These are phyloP conservation scores for Plenodomus lindquistii DNA, from an alignment of 2,329 filamentous ascomycete genomes.

Conservation along the genomic window DNA sequence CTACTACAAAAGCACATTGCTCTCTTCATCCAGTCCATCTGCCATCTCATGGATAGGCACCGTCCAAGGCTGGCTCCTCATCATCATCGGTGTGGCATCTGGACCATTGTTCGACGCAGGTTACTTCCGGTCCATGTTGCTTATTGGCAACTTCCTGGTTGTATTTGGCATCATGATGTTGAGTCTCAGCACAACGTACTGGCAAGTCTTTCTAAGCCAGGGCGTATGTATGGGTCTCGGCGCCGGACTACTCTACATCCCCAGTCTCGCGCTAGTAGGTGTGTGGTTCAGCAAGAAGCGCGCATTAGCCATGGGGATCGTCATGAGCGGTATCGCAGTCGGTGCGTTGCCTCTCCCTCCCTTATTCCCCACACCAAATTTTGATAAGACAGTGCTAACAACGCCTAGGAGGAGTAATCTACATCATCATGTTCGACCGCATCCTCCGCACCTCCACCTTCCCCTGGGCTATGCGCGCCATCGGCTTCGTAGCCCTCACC, in stretches of 20 bases:
- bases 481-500: slow-evolving; percentile 40
- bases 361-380: neutral
- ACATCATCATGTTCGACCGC: slow-evolving; percentile 43
- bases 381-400: neutral
- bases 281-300: slow-evolving; percentile 42
- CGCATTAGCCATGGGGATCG: slow-evolving; percentile 40
- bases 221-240: slow-evolving; percentile 54
- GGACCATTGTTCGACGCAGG: slow-evolving; percentile 54
- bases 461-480: slow-evolving; percentile 41
- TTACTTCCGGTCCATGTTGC: slow-evolving; percentile 51
- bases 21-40: slow-evolving; percentile 39
- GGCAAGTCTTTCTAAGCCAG: slow-evolving; percentile 59
- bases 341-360: slow-evolving; percentile 23
- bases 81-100: slow-evolving; percentile 56
- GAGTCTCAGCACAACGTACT: slow-evolving; percentile 58
- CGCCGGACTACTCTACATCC: slow-evolving; percentile 43
- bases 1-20: slow-evolving; percentile 50
- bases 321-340: slow-evolving; percentile 46
- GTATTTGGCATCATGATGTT: slow-evolving; percentile 68
- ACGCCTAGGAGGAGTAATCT: slow-evolving; percentile 38
- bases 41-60: slow-evolving; percentile 54
- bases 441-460: slow-evolving; percentile 34
- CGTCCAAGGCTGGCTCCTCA: slow-evolving; percentile 53
- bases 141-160: slow-evolving; percentile 55
- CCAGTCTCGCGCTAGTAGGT: slow-evolving; percentile 42